Evolutionary conservation across 176 grass and related monocot genomes (phyloP).

Genomic region (Zoysia japonica): DNA sequence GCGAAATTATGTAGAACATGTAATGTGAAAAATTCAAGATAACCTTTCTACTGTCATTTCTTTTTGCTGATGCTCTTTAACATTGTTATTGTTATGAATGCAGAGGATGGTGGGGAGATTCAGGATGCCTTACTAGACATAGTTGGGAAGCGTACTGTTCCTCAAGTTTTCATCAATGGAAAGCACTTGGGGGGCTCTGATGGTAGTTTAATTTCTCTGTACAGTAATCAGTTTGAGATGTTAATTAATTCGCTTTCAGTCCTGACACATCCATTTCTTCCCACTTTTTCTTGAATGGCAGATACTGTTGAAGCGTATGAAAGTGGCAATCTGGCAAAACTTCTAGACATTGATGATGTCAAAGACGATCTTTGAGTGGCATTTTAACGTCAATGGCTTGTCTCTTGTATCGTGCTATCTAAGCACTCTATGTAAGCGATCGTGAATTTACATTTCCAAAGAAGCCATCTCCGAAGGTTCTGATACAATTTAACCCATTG

Average conservation of each 20-base stretch:
- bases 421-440: not conserved
- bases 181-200: constrained; percentile 75
- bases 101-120: constrained; percentile 67
- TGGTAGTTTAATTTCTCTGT: constrained; percentile 37
- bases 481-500: not conserved
- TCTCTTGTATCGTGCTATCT: constrained; percentile 11
- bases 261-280: not conserved
- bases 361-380: constrained; percentile 57
- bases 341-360: constrained; percentile 44
- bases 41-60: not conserved
- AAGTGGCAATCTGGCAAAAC: constrained; percentile 57
- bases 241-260: not conserved
- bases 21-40: not conserved
- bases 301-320: constrained; percentile 68
- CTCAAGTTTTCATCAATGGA: constrained; percentile 71
- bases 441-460: constrained; percentile 2
- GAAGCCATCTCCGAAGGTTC: not conserved
- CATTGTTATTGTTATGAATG: constrained; percentile 9
- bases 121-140: constrained; percentile 62
- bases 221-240: not conserved
- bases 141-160: constrained; percentile 62
- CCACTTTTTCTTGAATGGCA: constrained; percentile 29
- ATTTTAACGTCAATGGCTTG: not conserved
- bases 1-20: not conserved
- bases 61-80: not conserved